Conservation (phyloP, 176 grass and related monocot species). For the Tillandsia leiboldiana region DNA sequence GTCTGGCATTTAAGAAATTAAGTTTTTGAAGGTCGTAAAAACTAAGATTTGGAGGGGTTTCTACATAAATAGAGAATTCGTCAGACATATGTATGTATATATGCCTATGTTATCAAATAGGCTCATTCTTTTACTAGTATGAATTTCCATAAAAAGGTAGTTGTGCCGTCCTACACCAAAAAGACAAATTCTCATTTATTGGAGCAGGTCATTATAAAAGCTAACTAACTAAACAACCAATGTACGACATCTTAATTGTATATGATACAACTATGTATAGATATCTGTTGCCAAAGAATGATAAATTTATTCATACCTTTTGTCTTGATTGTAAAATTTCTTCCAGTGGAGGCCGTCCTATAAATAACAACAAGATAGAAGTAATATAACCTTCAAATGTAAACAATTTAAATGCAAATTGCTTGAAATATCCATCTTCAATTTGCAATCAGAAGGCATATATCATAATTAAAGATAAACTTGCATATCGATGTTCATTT, state of each 20-base stretch:
- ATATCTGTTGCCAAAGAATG: background rate
- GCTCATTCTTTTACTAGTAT: too few species aligned
- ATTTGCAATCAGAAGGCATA: background rate
- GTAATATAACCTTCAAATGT: background rate
- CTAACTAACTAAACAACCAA: background rate
- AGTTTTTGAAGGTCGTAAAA: too few species aligned
- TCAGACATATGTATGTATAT: too few species aligned
- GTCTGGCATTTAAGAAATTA: too few species aligned
- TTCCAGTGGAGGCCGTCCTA: conserved; percentile 78
- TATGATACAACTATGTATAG: background rate
- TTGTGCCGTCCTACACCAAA: too few species aligned
- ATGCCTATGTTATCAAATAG: too few species aligned
- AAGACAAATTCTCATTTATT: too few species aligned
- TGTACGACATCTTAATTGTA: background rate
- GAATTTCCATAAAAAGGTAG: too few species aligned
- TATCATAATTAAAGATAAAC: too few species aligned
- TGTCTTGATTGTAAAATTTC: conserved; percentile 46
- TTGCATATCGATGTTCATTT: too few species aligned
- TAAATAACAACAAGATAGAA: background rate
- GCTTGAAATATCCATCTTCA: background rate
- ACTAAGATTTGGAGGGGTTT: too few species aligned
- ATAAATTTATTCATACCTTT: conserved; percentile 24
- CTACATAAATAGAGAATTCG: too few species aligned
- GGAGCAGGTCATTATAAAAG: background rate
- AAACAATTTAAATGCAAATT: background rate